Evolutionary conservation across 1,139 yeast species (phyloP).

Genomic region (Taphrina deformans): DNA sequence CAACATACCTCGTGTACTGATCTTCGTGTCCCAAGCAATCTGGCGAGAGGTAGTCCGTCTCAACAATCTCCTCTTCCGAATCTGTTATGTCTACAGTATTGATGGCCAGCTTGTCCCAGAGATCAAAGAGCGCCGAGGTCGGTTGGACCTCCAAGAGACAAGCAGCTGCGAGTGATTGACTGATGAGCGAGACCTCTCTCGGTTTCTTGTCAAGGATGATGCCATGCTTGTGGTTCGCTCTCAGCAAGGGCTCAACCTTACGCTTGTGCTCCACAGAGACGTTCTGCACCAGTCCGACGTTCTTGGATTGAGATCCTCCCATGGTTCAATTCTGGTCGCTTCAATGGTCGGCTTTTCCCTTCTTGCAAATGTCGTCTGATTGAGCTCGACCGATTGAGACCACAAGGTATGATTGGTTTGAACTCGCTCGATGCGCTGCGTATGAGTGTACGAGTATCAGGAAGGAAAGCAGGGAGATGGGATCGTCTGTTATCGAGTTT

Average conservation of each 20-base stretch:
- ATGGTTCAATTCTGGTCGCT: no score
- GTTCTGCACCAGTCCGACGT: neutral
- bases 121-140: slow-evolving; percentile 20
- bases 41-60: slow-evolving; percentile 11
- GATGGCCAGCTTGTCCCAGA: slow-evolving; percentile 21
- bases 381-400: no score
- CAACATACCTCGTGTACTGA: slow-evolving; percentile 14
- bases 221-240: slow-evolving; percentile 11
- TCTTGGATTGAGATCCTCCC: neutral
- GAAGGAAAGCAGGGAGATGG: no score
- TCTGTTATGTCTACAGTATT: slow-evolving; percentile 14
- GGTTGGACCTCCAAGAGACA: slow-evolving; percentile 14
- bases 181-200: neutral
- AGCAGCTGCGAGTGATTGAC: slow-evolving; percentile 16
- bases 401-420: no score
- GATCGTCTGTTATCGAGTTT: no score
- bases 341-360: neutral
- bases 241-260: slow-evolving; percentile 8
- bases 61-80: slow-evolving; percentile 22
- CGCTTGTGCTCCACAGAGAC: slow-evolving; percentile 1
- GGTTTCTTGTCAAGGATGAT: neutral
- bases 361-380: neutral
- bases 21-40: neutral
- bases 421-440: no score
- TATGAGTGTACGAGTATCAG: no score